These are phyloP conservation scores for Verticillium albo-atrum DNA, from an alignment of 2,329 filamentous ascomycete genomes.

Conservation along the genomic window DNA sequence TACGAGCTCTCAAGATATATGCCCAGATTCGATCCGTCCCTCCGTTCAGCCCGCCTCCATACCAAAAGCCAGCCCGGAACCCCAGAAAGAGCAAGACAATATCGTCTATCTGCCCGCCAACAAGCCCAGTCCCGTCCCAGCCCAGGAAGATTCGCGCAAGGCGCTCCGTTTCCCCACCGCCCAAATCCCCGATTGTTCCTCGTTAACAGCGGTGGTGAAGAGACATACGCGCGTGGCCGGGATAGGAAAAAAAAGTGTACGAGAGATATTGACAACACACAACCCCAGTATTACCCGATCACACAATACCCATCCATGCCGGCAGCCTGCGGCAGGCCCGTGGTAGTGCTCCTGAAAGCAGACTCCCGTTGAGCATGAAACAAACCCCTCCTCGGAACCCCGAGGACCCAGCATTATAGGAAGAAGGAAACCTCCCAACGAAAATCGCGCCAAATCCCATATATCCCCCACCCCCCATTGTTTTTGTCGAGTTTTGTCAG, in stretches of 20 bases:
- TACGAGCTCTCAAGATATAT: background rate
- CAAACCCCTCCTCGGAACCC: background rate
- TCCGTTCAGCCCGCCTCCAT: background rate
- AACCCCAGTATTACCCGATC: background rate
- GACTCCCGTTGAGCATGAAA: background rate
- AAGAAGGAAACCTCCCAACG: background rate
- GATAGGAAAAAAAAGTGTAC: background rate
- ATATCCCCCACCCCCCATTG: background rate
- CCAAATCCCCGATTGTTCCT: background rate
- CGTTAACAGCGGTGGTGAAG: background rate
- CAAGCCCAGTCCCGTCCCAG: background rate
- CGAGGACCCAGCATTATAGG: background rate
- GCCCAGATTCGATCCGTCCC: background rate
- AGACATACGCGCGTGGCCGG: background rate
- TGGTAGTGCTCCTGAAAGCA: background rate
- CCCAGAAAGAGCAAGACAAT: background rate
- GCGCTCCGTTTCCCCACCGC: background rate
- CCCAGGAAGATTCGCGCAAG: background rate
- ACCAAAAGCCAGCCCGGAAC: background rate
- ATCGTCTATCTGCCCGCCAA: background rate
- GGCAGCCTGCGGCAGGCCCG: background rate
- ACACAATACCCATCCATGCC: background rate
- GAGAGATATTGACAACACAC: background rate
- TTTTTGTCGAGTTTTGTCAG: constrained; percentile 3
- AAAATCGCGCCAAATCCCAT: background rate